Base-by-base conservation (phyloP, 345 rosid genomes). In the Excoecaria cochinchinensis region DNA sequence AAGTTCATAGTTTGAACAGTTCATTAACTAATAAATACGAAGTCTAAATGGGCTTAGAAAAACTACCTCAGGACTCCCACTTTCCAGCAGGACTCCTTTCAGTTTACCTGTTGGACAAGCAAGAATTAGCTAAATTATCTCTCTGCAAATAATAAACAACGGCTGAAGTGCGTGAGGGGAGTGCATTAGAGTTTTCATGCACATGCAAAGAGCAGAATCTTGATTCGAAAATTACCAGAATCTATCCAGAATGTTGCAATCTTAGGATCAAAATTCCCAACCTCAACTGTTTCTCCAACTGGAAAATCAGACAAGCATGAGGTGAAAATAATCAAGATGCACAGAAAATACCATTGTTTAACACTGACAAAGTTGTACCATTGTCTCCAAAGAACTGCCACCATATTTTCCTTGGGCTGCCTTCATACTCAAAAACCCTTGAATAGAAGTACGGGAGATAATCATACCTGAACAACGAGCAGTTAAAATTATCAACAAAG, bases 321-420 rank as follows among this genome's bases (percentile, higher is more conserved):
- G 38, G 42, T 47, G n/a, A 62, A 4, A 70, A 70, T 38, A 59
- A 22, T 59, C 24, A 22, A 59, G 38, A 22, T 3, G 63, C 25
- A 25, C 19, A 15, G 14, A 58, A 31, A 68, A 66, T 22, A 52
- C 24, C 39, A n/a, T 55, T 40, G 13, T 12, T 3, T 9, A 55
- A 6, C 2, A 25, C 39, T 3, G 52, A 55, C 13, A 70, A 39
- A 68, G 58, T 69, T 78, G 70, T 87, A 95, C 98, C 98, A 77
- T 88, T 95, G 86, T 95, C 98, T 60, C 97, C 99, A 9, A 83
- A 92, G 83, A 95, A 91, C 79, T 91, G 98, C 97, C 99, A 92
- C 97, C 97, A 95, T 42, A 91, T 82, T 84, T 92, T 95, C 81
- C 98, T 87, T 52, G 91, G 78, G 86, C 98, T 92, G 53, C 98